Percentiles rank a stretch among this genome's conserved stretches.
phyloP scores from a whole-genome alignment of 2,329 filamentous ascomycete species.

The Alternaria sp. region DNA sequence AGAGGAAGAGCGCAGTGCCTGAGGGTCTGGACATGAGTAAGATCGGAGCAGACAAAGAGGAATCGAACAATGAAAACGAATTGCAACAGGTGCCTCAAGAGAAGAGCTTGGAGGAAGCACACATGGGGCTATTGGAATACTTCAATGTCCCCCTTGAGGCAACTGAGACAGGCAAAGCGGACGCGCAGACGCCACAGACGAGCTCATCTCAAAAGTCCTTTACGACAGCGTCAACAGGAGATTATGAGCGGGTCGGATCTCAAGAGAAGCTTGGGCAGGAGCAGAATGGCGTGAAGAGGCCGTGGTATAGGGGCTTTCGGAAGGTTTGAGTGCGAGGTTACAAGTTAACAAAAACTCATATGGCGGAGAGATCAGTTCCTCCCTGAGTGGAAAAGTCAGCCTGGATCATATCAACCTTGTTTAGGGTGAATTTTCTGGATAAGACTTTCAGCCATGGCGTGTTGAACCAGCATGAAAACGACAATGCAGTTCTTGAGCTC shows the following conservation, averaged over 20 bases:
- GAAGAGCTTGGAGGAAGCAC: not conserved
- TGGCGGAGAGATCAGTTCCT: not conserved
- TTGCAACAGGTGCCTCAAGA: not conserved
- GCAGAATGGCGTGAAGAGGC: conserved; percentile 17
- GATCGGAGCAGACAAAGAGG: not conserved
- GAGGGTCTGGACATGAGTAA: conserved; percentile 4
- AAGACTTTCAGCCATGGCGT: not conserved
- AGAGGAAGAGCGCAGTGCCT: conserved; percentile 12
- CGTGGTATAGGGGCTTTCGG: conserved; percentile 25
- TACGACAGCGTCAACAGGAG: not conserved
- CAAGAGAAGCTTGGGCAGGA: not conserved
- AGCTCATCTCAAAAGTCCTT: not conserved
- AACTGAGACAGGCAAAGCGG: not conserved
- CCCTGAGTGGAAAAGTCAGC: rapidly evolving
- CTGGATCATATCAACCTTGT: not conserved
- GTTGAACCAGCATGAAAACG: not conserved
- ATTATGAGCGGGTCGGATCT: conserved; percentile 9
- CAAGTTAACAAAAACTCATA: no score
- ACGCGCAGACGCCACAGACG: not conserved
- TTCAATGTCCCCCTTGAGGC: not conserved
- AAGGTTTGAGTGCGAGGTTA: not conserved
- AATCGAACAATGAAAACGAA: not conserved
- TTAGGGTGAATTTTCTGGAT: not conserved
- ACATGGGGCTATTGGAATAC: not conserved
- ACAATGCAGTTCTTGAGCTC: rapidly evolving